A percentile compares a stretch with the other conserved stretches of the same genome.
These are phyloP conservation scores for Sophora flavescens DNA, from an alignment of 306 rosid genomes.

Conservation along the genomic window DNA sequence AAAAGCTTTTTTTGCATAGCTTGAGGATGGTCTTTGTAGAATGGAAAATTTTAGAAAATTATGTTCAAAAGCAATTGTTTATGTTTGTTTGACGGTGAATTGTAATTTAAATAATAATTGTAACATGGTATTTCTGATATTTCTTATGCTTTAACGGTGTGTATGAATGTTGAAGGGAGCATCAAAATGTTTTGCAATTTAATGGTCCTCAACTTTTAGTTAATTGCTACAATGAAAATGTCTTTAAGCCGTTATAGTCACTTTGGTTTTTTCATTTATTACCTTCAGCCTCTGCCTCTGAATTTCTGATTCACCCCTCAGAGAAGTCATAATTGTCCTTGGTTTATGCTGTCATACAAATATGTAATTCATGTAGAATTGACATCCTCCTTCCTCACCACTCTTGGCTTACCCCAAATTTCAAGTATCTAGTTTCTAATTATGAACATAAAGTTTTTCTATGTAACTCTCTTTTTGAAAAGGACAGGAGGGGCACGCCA, in stretches of 20 bases:
- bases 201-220: background rate
- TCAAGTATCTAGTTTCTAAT: background rate
- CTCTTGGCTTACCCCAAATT: background rate
- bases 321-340: background rate
- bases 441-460: background rate
- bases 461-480: background rate
- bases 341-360: background rate
- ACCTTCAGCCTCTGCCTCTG: background rate
- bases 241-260: background rate
- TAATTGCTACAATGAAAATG: background rate
- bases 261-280: background rate
- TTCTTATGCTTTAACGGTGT: conserved; percentile 9
- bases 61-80: background rate
- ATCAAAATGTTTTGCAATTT: conserved; percentile 37
- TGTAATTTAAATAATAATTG: background rate
- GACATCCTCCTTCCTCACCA: background rate
- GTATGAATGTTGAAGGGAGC: conserved; percentile 19
- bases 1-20: background rate
- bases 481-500: background rate
- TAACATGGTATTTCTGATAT: conserved; percentile 1
- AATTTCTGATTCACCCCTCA: background rate
- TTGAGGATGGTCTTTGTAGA: background rate
- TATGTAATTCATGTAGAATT: background rate
- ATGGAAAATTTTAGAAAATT: conserved; percentile 1
- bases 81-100: background rate